Base-by-base conservation (phyloP, 2,329 filamentous ascomycete genomes). In the Penicillium digitatum region DNA sequence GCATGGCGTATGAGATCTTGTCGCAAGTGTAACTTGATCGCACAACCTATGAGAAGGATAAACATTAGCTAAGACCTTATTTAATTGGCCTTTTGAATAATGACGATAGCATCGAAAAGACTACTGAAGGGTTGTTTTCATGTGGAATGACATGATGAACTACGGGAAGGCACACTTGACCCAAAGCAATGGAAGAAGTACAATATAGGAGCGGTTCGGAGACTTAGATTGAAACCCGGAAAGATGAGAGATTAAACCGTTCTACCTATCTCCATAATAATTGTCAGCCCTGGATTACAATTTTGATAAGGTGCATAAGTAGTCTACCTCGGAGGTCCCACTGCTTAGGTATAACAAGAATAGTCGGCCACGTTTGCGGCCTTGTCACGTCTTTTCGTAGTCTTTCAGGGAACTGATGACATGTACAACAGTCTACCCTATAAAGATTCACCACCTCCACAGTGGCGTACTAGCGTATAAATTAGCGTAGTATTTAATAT, bases 131-230 rank as follows among this genome's bases (percentile, higher is more conserved):
- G 47, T 55, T 37, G 14, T 32, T 18, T 60, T 57, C n/a, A 38
- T 55, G 55, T 55, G 59, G 57, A 44, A 56, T 48, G 55, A 46
- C 35, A 44, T n/a, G 52, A 53, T 45, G 54, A 62, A 48, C 27
- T 61, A n/a, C 45, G 31, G 31, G 42, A 48, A 24, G 55, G 59
- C 2, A 56, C 16, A 0, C 60, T 61, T 47, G 48, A 58, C 39
- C 24, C 58, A 46, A 60, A 56, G 29, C 37, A 56, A 35, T 57
- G 57, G 57, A 54, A 48, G 18, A 59, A 34, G 14, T 14, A 46
- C n/a, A n/a, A n/a, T n/a, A n/a, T n/a, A n/a, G 27, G 24, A 32
- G 20, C 43, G n/a, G 9, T 22, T 46, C 8, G 12, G 43, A 32
- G 12, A 32, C 11, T 22, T 34, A 11, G 43, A n/a, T 32, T 24